Conservation (phyloP, 805 yeast genomes). For the Cephaloascus fragrans region DNA sequence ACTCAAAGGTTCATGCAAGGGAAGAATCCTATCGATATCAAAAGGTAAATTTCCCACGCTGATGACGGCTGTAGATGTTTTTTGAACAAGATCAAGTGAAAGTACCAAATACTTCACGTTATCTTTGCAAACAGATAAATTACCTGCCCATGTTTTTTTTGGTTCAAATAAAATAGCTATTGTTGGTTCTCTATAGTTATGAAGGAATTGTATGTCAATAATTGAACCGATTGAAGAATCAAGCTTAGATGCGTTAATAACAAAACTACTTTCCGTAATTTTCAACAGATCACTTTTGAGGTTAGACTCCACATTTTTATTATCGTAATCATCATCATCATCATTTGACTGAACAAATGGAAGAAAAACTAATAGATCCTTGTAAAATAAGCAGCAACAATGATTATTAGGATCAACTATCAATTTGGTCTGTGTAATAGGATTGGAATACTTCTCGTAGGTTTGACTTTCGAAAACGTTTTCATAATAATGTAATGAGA, state of each 20-base stretch:
- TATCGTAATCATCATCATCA: constrained; percentile 26
- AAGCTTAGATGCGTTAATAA: constrained; percentile 47
- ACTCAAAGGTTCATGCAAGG: constrained; percentile 55
- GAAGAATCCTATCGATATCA: constrained; percentile 56
- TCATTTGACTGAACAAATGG: constrained; percentile 45
- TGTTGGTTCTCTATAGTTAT: constrained; percentile 77
- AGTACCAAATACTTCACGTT: constrained; percentile 51
- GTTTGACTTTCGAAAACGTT: constrained; percentile 44
- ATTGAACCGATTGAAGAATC: constrained; percentile 51
- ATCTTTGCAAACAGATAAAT: constrained; percentile 50
- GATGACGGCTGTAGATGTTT: constrained; percentile 57
- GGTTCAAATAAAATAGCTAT: constrained; percentile 55
- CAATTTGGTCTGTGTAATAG: too few relatives aligned
- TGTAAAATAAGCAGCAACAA: constrained; percentile 49
- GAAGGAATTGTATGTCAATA: constrained; percentile 60
- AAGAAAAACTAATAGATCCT: constrained; percentile 61
- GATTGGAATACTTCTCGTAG: constrained; percentile 26
- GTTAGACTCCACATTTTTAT: constrained; percentile 8
- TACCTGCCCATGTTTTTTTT: constrained; percentile 71
- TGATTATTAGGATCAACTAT: constrained; percentile 53
- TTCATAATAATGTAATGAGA: constrained; percentile 83
- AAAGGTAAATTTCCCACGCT: constrained; percentile 61
- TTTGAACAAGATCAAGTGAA: constrained; percentile 53
- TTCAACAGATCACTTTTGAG: constrained; percentile 9
- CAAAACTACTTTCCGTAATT: constrained; percentile 37